These are phyloP conservation scores for Lathyrus aphaca DNA, from an alignment of 306 rosid genomes.

Conservation along the genomic window DNA sequence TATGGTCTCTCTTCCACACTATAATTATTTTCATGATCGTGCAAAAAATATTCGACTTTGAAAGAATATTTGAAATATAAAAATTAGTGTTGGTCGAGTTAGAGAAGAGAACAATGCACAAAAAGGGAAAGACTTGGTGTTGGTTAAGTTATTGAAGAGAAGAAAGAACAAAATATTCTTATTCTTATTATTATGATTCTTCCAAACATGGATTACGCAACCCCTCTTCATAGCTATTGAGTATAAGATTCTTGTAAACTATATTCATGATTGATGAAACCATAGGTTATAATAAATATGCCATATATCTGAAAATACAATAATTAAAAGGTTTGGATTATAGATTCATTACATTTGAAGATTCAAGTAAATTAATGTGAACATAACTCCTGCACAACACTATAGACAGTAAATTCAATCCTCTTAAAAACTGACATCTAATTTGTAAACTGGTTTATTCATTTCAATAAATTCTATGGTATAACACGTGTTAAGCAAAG, in stretches of 20 bases:
- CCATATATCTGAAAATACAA: no score
- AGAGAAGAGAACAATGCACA: slow-evolving; percentile 48
- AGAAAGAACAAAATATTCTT: slow-evolving; percentile 41
- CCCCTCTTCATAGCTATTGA: slow-evolving; percentile 38
- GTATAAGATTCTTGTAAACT: slow-evolving; percentile 56
- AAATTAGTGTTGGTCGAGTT: slow-evolving; percentile 45
- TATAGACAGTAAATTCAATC: no score
- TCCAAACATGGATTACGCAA: slow-evolving; percentile 45
- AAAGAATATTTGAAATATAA: slow-evolving; percentile 46
- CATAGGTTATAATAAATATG: neutral
- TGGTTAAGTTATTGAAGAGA: slow-evolving; percentile 45
- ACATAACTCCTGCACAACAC: no score
- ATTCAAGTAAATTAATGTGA: no score
- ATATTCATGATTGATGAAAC: neutral
- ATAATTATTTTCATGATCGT: neutral
- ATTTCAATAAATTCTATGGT: no score
- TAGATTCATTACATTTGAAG: no score
- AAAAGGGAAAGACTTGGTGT: slow-evolving; percentile 23
- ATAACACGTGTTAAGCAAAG: no score
- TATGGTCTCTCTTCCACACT: neutral
- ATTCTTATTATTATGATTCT: slow-evolving; percentile 37
- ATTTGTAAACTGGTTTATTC: no score
- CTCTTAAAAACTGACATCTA: no score
- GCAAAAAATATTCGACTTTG: slow-evolving; percentile 39
- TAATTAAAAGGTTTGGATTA: no score